Evolutionary conservation across 1,284 basidiomycete genomes (phyloP).

Genomic region (Naganishia sp.): DNA sequence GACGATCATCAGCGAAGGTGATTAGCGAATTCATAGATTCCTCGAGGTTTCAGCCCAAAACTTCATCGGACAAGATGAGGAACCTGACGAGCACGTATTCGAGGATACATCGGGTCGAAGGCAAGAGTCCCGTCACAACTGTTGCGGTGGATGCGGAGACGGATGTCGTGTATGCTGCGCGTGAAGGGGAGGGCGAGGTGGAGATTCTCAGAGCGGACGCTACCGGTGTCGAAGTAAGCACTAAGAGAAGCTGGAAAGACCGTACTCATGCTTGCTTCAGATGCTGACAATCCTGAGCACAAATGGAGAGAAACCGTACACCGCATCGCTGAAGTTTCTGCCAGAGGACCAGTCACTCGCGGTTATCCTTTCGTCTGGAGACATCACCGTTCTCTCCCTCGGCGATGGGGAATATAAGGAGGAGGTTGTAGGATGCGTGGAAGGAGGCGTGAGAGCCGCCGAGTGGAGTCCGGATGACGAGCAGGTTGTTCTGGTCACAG

Average conservation of each 20-base stretch:
- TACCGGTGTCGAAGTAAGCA: not conserved
- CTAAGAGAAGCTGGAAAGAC: not conserved
- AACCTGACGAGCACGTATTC: conserved; percentile 25
- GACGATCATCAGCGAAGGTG: not conserved
- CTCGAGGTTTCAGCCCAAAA: not conserved
- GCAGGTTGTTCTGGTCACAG: conserved; percentile 74
- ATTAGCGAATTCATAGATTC: not conserved
- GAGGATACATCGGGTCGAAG: conserved; percentile 2
- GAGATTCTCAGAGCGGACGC: not conserved
- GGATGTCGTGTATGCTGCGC: conserved; percentile 5
- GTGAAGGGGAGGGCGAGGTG: conserved; percentile 5
- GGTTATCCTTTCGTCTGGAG: conserved; percentile 4
- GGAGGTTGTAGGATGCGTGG: conserved; percentile 82
- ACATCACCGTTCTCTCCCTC: conserved; percentile 13
- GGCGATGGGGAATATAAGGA: conserved; percentile 48
- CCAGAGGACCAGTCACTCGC: conserved; percentile 30
- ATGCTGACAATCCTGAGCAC: conserved; percentile 3
- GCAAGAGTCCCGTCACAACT: not conserved
- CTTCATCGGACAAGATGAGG: conserved; percentile 2
- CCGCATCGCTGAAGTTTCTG: conserved; percentile 24
- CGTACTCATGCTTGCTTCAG: not conserved
- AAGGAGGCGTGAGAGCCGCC: conserved; percentile 78
- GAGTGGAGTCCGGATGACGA: conserved; percentile 91
- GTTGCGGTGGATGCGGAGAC: conserved; percentile 18
- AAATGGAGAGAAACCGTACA: not conserved